These are phyloP conservation scores for Hyphodiscus sp. DNA, from an alignment of 2,329 filamentous ascomycete species.

Conservation along the genomic window DNA sequence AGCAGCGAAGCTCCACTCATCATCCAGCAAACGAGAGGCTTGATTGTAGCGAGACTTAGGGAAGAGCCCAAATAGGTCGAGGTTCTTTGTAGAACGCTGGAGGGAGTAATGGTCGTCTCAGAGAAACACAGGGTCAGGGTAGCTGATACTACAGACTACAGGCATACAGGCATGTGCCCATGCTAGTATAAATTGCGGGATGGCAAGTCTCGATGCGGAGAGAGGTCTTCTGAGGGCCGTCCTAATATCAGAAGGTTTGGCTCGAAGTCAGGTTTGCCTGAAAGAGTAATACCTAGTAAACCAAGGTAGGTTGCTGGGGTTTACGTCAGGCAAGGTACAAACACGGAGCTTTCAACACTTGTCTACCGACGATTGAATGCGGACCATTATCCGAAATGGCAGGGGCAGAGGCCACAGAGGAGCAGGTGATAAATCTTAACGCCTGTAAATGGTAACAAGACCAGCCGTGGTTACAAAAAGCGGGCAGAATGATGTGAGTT, in stretches of 20 bases:
- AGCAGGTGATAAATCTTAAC: slow-evolving; percentile 12
- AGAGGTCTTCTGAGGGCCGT: slow-evolving; percentile 7
- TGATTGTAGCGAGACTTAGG: slow-evolving; percentile 3
- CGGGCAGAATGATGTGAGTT: slow-evolving; percentile 10
- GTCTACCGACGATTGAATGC: slow-evolving; percentile 10
- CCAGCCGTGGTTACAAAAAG: slow-evolving; percentile 11
- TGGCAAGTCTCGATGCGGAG: slow-evolving; percentile 8
- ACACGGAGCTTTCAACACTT: not conserved
- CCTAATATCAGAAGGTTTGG: slow-evolving; percentile 15
- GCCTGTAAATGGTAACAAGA: slow-evolving; percentile 6
- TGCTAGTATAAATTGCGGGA: slow-evolving; percentile 17
- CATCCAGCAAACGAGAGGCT: slow-evolving; percentile 13
- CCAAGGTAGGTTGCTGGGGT: slow-evolving; percentile 6
- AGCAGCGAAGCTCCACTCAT: slow-evolving; percentile 15
- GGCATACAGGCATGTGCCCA: slow-evolving; percentile 15
- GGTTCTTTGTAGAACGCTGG: slow-evolving; percentile 10
- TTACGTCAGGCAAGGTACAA: not conserved
- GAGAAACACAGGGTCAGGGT: slow-evolving; percentile 1
- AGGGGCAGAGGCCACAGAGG: slow-evolving; percentile 21
- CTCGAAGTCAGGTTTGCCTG: slow-evolving; percentile 4
- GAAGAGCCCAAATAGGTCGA: slow-evolving; percentile 8
- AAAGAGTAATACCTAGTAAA: slow-evolving; percentile 4
- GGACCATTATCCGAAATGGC: slow-evolving; percentile 20
- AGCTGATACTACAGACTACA: slow-evolving; percentile 18
- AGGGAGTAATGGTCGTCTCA: slow-evolving; percentile 10